Evolutionary conservation across 2,329 filamentous ascomycete genomes (phyloP).

Genomic region (Sporothrix globosa): DNA sequence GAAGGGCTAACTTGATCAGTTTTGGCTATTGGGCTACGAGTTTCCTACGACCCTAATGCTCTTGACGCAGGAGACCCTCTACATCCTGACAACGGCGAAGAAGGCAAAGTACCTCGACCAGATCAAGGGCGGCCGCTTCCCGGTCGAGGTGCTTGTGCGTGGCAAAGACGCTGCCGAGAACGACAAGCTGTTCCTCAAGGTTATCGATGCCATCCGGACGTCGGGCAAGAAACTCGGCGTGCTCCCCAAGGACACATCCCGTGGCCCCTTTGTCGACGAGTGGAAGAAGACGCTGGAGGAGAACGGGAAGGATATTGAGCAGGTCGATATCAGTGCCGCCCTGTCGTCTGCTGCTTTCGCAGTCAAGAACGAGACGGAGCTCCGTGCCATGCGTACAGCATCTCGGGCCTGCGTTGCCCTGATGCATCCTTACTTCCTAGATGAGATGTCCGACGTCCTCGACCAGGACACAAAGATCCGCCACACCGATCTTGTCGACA

Average conservation of each 20-base stretch:
- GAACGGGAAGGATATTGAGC: conserved; percentile 81
- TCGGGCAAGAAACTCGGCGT: conserved; percentile 91
- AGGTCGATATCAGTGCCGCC: conserved; percentile 81
- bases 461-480: conserved; percentile 98
- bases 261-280: conserved; percentile 90
- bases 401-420: conserved; percentile 92
- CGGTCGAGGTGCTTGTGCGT: conserved; percentile 86
- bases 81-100: conserved; percentile 93
- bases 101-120: conserved; percentile 96
- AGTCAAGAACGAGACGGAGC: conserved; percentile 91
- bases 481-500: conserved; percentile 81
- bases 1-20: conserved; percentile 57
- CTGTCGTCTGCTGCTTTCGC: conserved; percentile 84
- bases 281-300: conserved; percentile 85
- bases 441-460: conserved; percentile 95
- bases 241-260: conserved; percentile 79
- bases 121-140: conserved; percentile 88
- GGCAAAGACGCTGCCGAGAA: conserved; percentile 92
- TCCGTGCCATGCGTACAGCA: conserved; percentile 91
- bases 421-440: conserved; percentile 95
- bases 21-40: conserved; percentile 98
- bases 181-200: conserved; percentile 83
- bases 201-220: conserved; percentile 82
- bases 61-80: conserved; percentile 83
- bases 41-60: conserved; percentile 96